phyloP scores from a whole-genome alignment of 2,329 filamentous ascomycete species.

The Aspergillus luchuensis region DNA sequence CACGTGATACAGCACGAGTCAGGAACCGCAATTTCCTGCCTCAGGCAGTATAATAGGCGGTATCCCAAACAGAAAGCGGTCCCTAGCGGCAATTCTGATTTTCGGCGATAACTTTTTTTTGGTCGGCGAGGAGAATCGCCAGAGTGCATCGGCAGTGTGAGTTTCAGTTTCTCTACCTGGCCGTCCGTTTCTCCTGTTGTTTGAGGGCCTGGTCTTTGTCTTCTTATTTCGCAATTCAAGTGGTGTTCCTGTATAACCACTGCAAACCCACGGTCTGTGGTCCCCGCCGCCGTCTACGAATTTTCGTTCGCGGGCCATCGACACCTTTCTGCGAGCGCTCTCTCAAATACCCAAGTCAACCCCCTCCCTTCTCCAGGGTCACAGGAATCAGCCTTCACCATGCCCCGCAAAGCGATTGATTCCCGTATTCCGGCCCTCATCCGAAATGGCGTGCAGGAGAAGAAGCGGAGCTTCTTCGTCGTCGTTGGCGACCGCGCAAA shows the following conservation, averaged over 20 bases:
- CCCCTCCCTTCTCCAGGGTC: not conserved
- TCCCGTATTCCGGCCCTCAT: constrained; percentile 89
- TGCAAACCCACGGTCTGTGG: not conserved
- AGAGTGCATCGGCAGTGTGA: not conserved
- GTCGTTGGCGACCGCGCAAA: constrained; percentile 93
- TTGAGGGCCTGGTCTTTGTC: constrained; percentile 7
- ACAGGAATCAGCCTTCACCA: constrained; percentile 22
- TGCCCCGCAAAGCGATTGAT: constrained; percentile 65
- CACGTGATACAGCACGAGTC: not conserved
- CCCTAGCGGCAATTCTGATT: constrained; percentile 24
- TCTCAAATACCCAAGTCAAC: no score
- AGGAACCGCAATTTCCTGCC: constrained; percentile 2
- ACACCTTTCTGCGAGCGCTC: not conserved
- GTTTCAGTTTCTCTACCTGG: constrained; percentile 5
- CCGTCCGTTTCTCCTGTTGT: not conserved
- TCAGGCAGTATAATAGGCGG: constrained; percentile 18
- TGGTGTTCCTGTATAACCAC: not conserved
- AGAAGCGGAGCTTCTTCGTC: constrained; percentile 97
- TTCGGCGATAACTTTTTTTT: constrained; percentile 32
- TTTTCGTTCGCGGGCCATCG: constrained; percentile 5
- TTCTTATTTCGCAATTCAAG: not conserved
- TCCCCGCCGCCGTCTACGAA: not conserved
- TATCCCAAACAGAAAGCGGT: constrained; percentile 21
- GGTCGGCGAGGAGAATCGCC: constrained; percentile 1
- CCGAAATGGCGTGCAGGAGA: constrained; percentile 85